Evolutionary conservation across 2,329 filamentous ascomycete species (phyloP).

Genomic region (Bipolaris oryzae): DNA sequence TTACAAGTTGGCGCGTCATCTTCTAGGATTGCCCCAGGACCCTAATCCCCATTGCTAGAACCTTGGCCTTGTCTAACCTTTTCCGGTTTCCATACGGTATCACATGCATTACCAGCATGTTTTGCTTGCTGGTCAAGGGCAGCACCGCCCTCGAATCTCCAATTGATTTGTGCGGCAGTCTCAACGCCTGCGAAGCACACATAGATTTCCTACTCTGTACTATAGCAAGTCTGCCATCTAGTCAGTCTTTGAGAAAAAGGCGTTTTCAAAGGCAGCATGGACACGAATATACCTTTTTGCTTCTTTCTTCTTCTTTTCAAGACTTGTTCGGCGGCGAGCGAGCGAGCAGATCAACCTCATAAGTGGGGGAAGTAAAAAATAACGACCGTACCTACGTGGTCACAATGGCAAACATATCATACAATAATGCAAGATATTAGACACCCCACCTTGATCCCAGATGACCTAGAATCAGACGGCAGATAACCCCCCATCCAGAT

Average conservation of each 20-base stretch:
- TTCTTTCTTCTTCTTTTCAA: not conserved
- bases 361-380: not conserved
- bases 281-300: conserved; percentile 22
- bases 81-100: not conserved
- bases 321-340: conserved; percentile 9
- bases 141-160: not conserved
- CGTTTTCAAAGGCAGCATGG: conserved; percentile 14
- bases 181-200: not conserved
- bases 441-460: not conserved
- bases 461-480: conserved; percentile 51
- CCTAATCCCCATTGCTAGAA: not conserved
- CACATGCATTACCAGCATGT: not conserved
- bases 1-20: not conserved
- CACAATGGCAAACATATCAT: not conserved
- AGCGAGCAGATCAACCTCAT: not conserved
- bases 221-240: conserved; percentile 15
- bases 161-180: not conserved
- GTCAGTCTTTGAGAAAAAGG: conserved; percentile 11
- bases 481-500: conserved; percentile 83
- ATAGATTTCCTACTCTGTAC: conserved; percentile 18
- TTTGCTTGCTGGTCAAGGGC: not conserved
- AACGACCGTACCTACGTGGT: conserved; percentile 6
- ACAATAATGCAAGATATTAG: not conserved
- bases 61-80: not conserved
- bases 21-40: not conserved